A percentile compares a stretch with the other conserved stretches of the same genome.
Conservation (phyloP, 495 filamentous ascomycete species). For the Neurospora cerealis region DNA sequence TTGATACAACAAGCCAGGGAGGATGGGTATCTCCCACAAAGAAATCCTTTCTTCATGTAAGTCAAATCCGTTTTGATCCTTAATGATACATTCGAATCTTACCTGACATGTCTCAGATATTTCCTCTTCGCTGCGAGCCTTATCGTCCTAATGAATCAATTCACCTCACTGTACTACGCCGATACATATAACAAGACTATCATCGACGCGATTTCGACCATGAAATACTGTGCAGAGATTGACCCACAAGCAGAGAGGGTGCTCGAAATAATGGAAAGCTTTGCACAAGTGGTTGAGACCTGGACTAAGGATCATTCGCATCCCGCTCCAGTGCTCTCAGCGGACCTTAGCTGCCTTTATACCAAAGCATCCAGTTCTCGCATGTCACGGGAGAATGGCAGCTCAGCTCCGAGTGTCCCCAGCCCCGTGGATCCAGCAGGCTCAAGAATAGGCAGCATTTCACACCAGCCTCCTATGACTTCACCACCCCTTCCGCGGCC, state of each 20-base stretch:
- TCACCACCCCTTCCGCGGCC: constrained; percentile 8
- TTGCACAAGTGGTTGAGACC: constrained; percentile 42
- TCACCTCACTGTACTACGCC: constrained; percentile 51
- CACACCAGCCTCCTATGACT: constrained; percentile 12
- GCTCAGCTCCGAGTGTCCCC: background rate
- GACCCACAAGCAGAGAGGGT: constrained; percentile 58
- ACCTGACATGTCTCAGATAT: constrained; percentile 33
- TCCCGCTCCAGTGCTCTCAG: constrained; percentile 29
- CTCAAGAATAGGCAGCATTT: background rate
- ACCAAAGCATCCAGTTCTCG: constrained; percentile 5
- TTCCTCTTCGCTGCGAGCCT: constrained; percentile 65
- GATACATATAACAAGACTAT: constrained; percentile 45
- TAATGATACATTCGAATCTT: background rate
- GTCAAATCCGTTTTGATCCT: constrained; percentile 5
- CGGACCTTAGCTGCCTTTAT: constrained; percentile 25
- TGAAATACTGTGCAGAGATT: constrained; percentile 49
- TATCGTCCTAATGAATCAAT: constrained; percentile 59
- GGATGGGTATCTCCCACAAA: constrained; percentile 50
- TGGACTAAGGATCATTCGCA: constrained; percentile 31
- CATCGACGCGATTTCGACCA: constrained; percentile 48
- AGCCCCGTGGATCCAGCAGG: background rate
- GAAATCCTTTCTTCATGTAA: constrained; percentile 60
- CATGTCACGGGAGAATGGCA: constrained; percentile 1
- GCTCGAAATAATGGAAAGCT: constrained; percentile 53
- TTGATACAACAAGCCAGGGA: constrained; percentile 49